phyloP scores from a whole-genome alignment of 1,139 yeast species.

The Groenewaldozyma auringiensis region DNA sequence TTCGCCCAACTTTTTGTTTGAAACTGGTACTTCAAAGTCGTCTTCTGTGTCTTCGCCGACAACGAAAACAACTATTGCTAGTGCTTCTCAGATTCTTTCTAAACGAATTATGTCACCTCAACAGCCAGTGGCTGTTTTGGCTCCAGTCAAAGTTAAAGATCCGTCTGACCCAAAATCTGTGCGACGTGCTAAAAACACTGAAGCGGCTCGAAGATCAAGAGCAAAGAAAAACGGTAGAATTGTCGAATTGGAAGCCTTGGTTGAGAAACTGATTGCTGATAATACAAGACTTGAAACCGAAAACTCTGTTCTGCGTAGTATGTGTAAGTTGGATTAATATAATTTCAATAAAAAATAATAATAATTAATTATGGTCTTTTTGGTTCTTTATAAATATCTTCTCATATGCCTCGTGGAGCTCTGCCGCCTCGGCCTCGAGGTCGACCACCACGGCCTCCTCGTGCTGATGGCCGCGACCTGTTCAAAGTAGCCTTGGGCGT shows the following conservation, averaged over 20 bases:
- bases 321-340: background rate
- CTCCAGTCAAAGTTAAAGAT: conserved; percentile 51
- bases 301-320: conserved; percentile 17
- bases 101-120: background rate
- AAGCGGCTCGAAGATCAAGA: conserved; percentile 93
- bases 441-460: conserved; percentile 23
- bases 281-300: conserved; percentile 54
- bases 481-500: conserved; percentile 37
- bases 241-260: conserved; percentile 71
- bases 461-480: conserved; percentile 13
- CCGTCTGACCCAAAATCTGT: conserved; percentile 58
- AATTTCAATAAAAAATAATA: too few relatives aligned
- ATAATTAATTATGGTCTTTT: too few relatives aligned
- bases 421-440: conserved; percentile 27
- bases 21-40: background rate
- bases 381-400: conserved; percentile 8
- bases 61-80: background rate
- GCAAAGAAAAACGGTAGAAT: conserved; percentile 89
- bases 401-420: conserved; percentile 23
- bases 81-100: background rate
- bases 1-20: background rate
- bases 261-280: conserved; percentile 51
- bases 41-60: background rate
- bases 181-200: conserved; percentile 92
- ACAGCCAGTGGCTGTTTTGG: conserved; percentile 16